Base-by-base conservation (phyloP, 23 red algal species). In the Agarophyton chilense region DNA sequence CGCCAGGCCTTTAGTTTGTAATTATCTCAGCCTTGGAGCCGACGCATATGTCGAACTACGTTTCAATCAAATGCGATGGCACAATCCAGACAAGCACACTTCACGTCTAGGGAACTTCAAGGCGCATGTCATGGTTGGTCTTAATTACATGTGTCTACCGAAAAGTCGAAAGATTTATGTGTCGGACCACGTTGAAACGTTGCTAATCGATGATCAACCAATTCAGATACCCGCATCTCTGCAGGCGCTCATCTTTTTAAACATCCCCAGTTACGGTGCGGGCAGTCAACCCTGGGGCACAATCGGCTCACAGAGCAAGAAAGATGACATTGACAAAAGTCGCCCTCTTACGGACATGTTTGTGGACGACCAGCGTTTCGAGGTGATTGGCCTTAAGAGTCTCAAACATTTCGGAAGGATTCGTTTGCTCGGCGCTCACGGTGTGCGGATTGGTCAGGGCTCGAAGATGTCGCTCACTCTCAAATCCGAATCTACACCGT, bases 211-310 rank as follows among this genome's bases (percentile, higher is more conserved):
- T 68, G 86, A 77, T 34, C 12, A 72, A 12, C 65, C 55, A 11
- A 73, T 99, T 21, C 6, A 52, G 13, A 79, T 99, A 18, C 97
- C 97, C 10, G 45, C 46, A 2, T 50, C 81, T 44, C 70, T 94
- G 41, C 97, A 99, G 77, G 89, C 97, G 17, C 52, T 99, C 4
- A 82, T 99, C 26, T 63, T 99, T 36, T 66, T 94, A 26, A 99
- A 99, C 90, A 94, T 99, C 58, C 93, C 97, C 12, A 94, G 90
- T 47, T 99, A 99, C 42, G 97, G 93, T 4, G 97, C 93, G 0
- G 97, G 97, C 12, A 83, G 89, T 25, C 78, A 93, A 58, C 95
- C 95, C 24, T 89, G 89, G 84, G 95, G 95, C 1, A 45, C 35
- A 14, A 18, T 89, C 17, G 45, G 67, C 9, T 49, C 47, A 18